Evolutionary conservation across 305 asterid species (phyloP).

Genomic region (Fraxinus baroniana): DNA sequence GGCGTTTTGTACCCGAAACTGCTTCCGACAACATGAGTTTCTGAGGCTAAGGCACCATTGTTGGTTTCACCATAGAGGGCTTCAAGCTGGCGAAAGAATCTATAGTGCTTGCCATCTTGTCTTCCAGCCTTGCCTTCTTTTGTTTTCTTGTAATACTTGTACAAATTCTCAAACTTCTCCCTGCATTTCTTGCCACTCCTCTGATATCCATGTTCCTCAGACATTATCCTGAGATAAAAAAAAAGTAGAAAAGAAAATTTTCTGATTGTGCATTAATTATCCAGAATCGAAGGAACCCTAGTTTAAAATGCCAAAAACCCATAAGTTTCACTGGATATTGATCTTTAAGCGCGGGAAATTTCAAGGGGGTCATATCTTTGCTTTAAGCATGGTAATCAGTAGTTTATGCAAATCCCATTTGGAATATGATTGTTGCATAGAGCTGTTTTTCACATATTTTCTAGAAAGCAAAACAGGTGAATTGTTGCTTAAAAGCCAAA

Average conservation of each 20-base stretch:
- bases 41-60: conserved; percentile 41
- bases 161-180: conserved; percentile 90
- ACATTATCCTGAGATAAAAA: conserved; percentile 63
- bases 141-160: conserved; percentile 95
- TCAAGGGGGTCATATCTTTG: neutral
- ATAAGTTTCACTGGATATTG: conserved; percentile 13
- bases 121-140: conserved; percentile 89
- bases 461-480: neutral
- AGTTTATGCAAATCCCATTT: neutral
- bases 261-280: neutral
- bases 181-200: conserved; percentile 95
- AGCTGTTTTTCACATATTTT: neutral
- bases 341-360: neutral
- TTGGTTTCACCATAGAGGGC: conserved; percentile 76
- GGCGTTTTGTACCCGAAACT: conserved; percentile 22
- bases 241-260: neutral
- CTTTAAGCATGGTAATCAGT: neutral
- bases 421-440: neutral
- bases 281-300: conserved; percentile 27
- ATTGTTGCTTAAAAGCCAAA: neutral
- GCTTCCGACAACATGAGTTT: conserved; percentile 27
- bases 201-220: conserved; percentile 81
- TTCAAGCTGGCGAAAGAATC: conserved; percentile 93
- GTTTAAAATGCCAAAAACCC: neutral
- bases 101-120: conserved; percentile 90